Base-by-base conservation (phyloP, 192 early-diverging fungal genomes). In the Backusella circina region DNA sequence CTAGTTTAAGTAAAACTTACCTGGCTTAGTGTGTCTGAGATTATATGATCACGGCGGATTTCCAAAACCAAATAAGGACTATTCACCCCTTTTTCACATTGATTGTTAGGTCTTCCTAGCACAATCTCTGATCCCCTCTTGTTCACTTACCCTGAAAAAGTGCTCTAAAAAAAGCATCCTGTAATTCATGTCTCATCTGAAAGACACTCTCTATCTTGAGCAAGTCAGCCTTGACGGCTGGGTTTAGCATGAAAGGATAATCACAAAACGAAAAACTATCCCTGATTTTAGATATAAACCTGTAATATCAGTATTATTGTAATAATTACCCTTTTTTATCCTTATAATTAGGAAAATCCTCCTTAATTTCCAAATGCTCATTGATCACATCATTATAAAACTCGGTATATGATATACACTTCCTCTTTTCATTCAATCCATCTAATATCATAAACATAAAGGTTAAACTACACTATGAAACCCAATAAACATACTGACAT, bases 161-260 rank as follows among this genome's bases (percentile, higher is more conserved):
- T 57, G 91, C 92, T 15, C 93, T 81, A 73, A 94, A 94, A 75
- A 94, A 94, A 13, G 93, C 88, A 85, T 93, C 88, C 44, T 94
- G 91, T 9, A 93, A 67, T 31, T 88, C 84, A 47, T 88, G 85
- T 38, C 91, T 87, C 91, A 92, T 92, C 57, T 87, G 77, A 51
- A 90, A 87, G 31, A 90, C 87, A 65, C 91, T 92, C 70, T 93
- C 92, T 18, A 89, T 86, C 44, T 91, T 91, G 28, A 93, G 80
- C 39, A 94, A 86, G 73, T 92, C 90, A 66, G 91, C 91, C 79
- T 94, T 94, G 18, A 90, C 91, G 6, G 88, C 85, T 9, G 91
- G 89, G 23, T 87, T 91, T 31, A 94, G 80, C 31, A 92, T 85
- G 50, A 94, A 94, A 5, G 93, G 89, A 75, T 92, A 93, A 75